These are phyloP conservation scores for Clarireedia hainanense DNA, from an alignment of 2,329 filamentous ascomycete genomes.

Conservation along the genomic window DNA sequence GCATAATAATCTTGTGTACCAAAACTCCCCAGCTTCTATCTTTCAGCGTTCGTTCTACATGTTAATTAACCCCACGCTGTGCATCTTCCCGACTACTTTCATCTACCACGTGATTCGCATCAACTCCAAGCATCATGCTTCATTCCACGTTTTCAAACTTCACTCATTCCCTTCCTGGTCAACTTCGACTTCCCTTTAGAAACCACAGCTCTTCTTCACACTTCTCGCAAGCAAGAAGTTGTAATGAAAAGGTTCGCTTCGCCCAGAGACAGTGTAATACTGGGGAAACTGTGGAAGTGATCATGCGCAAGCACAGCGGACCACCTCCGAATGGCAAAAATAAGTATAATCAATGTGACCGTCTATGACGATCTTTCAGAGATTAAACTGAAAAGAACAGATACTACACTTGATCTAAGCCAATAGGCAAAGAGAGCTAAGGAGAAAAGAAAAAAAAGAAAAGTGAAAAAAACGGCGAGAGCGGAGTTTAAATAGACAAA, in stretches of 20 bases:
- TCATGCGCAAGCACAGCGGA: conserved; percentile 69
- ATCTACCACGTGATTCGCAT: too few relatives aligned
- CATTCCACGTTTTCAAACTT: not conserved
- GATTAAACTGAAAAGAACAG: conserved; percentile 98
- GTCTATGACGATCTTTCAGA: conserved; percentile 72
- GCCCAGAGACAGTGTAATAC: conserved; percentile 68
- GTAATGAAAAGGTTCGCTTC: conserved; percentile 62
- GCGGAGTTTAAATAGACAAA: too few relatives aligned
- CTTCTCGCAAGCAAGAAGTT: conserved; percentile 39
- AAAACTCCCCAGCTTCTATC: too few relatives aligned
- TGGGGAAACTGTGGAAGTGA: conserved; percentile 60
- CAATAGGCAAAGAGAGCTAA: conserved; percentile 51
- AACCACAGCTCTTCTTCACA: conserved; percentile 45
- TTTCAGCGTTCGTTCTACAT: too few relatives aligned
- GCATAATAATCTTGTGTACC: too few relatives aligned
- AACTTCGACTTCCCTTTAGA: too few relatives aligned
- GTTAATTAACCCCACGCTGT: too few relatives aligned
- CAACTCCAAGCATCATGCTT: not conserved
- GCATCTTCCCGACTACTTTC: too few relatives aligned
- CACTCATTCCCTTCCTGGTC: too few relatives aligned
- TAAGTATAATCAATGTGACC: conserved; percentile 73
- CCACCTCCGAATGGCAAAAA: conserved; percentile 53
- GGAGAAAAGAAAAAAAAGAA: conserved; percentile 24
- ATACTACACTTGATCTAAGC: conserved; percentile 80
- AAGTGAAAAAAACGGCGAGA: not conserved